Evolutionary conservation across 306 rosid species (phyloP).

Genomic region (Dicorynia guianensis): DNA sequence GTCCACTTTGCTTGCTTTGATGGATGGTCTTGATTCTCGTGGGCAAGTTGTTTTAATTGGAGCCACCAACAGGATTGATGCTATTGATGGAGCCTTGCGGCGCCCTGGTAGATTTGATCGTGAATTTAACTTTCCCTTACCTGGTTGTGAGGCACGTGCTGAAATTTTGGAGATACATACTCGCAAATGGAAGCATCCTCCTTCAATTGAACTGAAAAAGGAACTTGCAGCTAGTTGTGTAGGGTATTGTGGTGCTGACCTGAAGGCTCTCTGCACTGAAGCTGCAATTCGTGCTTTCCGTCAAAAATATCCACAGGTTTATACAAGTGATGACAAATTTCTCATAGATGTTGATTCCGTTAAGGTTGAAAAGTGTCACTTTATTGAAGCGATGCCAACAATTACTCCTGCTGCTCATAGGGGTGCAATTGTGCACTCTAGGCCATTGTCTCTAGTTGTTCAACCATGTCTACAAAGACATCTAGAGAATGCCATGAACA

Average conservation of each 20-base stretch:
- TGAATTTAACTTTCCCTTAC: conserved; percentile 91
- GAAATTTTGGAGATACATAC: conserved; percentile 94
- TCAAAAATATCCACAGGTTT: conserved; percentile 94
- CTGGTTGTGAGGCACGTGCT: conserved; percentile 96
- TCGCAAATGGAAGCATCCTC: conserved; percentile 97
- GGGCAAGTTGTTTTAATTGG: conserved; percentile 99
- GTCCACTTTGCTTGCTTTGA: conserved; percentile 97
- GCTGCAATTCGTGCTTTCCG: conserved; percentile 99
- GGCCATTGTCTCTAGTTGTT: conserved; percentile 92
- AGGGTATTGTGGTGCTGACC: conserved; percentile 99
- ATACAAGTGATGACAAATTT: conserved; percentile 94
- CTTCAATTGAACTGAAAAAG: conserved; percentile 69
- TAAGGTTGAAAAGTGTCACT: conserved; percentile 83
- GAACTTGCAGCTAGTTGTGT: conserved; percentile 99
- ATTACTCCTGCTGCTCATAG: conserved; percentile 99
- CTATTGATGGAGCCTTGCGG: conserved; percentile 97
- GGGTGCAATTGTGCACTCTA: conserved; percentile 91
- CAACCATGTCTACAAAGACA: conserved; percentile 83
- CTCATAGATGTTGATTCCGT: conserved; percentile 92
- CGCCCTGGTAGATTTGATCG: conserved; percentile 99
- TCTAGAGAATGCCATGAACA: conserved; percentile 71
- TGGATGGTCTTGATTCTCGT: conserved; percentile 99
- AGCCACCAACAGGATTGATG: conserved; percentile 98
- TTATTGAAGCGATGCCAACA: conserved; percentile 93
- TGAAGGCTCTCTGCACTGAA: conserved; percentile 97